phyloP scores from a whole-genome alignment of 257 asterid genomes.

The Verbascum thapsus region DNA sequence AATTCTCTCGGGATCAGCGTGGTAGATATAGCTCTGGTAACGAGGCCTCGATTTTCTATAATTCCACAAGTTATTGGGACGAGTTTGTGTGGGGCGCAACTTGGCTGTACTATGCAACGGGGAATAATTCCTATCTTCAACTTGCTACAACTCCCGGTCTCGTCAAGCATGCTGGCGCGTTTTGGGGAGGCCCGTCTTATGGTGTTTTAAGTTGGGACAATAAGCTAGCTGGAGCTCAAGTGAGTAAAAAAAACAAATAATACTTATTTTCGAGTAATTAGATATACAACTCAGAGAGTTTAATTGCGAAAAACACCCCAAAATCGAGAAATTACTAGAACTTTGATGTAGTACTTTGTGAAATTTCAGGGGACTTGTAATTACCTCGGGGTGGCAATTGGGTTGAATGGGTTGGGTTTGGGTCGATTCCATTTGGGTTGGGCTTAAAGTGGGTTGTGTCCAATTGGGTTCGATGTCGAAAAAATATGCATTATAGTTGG shows the following conservation, averaged over 20 bases:
- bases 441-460: no score
- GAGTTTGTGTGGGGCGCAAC: conserved; percentile 94
- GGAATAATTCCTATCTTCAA: conserved; percentile 77
- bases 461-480: no score
- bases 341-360: no score
- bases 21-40: conserved; percentile 74
- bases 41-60: conserved; percentile 75
- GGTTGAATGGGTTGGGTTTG: no score
- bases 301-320: no score
- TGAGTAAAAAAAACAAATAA: conserved; percentile 35
- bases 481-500: no score
- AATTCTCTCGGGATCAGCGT: conserved; percentile 80
- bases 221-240: conserved; percentile 96
- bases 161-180: conserved; percentile 93
- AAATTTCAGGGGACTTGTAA: no score
- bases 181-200: conserved; percentile 86
- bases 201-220: conserved; percentile 95
- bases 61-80: conserved; percentile 81
- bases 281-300: no score
- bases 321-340: no score
- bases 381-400: no score
- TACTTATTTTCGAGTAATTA: not conserved
- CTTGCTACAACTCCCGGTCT: conserved; percentile 80
- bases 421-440: no score
- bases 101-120: conserved; percentile 96